Evolutionary conservation across 2,329 filamentous ascomycete species (phyloP).

Genomic region (Exophiala dermatitidis): DNA sequence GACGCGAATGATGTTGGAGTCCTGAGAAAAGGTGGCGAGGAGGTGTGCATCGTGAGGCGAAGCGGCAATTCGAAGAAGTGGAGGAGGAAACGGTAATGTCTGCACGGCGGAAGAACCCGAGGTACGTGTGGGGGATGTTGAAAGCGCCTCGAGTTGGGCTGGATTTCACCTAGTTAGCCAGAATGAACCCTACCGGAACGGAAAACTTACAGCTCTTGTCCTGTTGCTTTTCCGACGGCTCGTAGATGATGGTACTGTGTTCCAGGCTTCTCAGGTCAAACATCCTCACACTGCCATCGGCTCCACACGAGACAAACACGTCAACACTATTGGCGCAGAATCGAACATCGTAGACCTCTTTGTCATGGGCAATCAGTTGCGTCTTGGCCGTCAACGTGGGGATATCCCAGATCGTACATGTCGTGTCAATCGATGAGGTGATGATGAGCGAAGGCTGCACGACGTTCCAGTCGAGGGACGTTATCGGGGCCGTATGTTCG

Average conservation of each 20-base stretch:
- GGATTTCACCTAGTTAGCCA: slow-evolving; percentile 1
- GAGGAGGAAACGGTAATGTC: slow-evolving; percentile 43
- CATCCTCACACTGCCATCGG: slow-evolving; percentile 96
- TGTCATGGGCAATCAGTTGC: slow-evolving; percentile 95
- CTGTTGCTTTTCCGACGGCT: slow-evolving; percentile 76
- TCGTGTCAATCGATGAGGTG: slow-evolving; percentile 97
- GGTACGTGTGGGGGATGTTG: slow-evolving; percentile 21
- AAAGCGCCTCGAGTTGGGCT: slow-evolving; percentile 21
- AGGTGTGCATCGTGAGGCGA: slow-evolving; percentile 84
- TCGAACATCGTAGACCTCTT: slow-evolving; percentile 90
- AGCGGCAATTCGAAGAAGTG: slow-evolving; percentile 64
- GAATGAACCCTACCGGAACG: slow-evolving; percentile 48
- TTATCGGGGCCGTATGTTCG: slow-evolving; percentile 93
- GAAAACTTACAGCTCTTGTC: slow-evolving; percentile 57
- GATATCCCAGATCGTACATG: slow-evolving; percentile 99
- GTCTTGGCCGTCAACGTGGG: slow-evolving; percentile 96
- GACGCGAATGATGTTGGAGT: slow-evolving; percentile 86
- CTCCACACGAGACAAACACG: slow-evolving; percentile 95
- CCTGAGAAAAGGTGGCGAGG: slow-evolving; percentile 91
- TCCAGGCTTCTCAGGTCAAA: slow-evolving; percentile 94
- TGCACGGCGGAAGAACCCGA: slow-evolving; percentile 6
- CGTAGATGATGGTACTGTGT: slow-evolving; percentile 98
- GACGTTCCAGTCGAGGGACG: slow-evolving; percentile 96
- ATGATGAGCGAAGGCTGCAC: slow-evolving; percentile 96
- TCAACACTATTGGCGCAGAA: slow-evolving; percentile 99